phyloP scores from a whole-genome alignment of 2,329 filamentous ascomycete species.

The Penicillium sp. region DNA sequence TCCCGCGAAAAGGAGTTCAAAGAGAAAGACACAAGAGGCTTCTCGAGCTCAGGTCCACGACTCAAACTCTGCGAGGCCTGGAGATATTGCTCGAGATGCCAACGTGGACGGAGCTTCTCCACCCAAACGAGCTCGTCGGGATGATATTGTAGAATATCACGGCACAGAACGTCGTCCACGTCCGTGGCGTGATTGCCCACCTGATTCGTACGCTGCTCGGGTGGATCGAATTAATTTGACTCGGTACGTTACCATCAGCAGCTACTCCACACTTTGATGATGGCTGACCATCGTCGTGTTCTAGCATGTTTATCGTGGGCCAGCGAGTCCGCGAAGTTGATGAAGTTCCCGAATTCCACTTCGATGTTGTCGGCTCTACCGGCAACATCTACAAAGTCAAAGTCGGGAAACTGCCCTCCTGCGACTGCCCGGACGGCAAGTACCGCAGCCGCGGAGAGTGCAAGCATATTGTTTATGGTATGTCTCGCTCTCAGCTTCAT shows the following conservation, averaged over 20 bases:
- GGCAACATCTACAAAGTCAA: conserved; percentile 64
- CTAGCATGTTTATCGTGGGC: conserved; percentile 60
- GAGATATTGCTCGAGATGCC: background rate
- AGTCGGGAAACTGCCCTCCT: conserved; percentile 55
- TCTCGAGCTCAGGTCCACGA: background rate
- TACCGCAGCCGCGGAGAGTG: conserved; percentile 58
- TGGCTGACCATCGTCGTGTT: background rate
- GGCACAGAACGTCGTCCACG: conserved; percentile 43
- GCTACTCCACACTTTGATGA: no score
- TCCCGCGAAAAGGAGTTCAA: background rate
- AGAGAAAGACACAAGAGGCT: background rate
- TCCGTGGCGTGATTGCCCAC: conserved; percentile 46
- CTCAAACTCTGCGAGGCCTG: background rate
- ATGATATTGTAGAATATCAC: conserved; percentile 6
- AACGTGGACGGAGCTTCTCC: background rate
- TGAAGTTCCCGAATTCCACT: conserved; percentile 51
- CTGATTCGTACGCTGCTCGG: conserved; percentile 50
- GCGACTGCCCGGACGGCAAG: conserved; percentile 56
- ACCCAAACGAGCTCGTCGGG: background rate
- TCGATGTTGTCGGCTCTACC: conserved; percentile 62
- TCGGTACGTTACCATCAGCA: conserved; percentile 31
- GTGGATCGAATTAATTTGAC: conserved; percentile 50
- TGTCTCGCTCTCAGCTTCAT: conserved; percentile 12
- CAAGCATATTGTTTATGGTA: conserved; percentile 64
- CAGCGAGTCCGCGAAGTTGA: conserved; percentile 50